These are phyloP conservation scores for Vitis labrusca DNA, from an alignment of 164 flowering plant species.

Conservation along the genomic window DNA sequence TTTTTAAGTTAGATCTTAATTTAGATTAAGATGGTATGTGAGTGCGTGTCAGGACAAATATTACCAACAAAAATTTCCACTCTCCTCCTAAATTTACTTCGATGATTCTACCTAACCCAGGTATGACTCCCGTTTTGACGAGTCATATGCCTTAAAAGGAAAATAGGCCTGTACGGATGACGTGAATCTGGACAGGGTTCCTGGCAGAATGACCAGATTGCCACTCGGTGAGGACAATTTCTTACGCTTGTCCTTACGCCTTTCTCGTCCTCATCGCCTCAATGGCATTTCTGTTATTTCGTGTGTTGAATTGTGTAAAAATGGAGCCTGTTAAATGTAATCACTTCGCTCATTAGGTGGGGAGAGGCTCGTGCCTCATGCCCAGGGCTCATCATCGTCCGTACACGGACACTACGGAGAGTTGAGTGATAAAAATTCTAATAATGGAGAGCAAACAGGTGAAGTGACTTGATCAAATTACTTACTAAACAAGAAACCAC, in stretches of 20 bases:
- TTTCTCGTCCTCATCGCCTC: slow-evolving; percentile 16
- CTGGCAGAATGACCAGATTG: slow-evolving; percentile 8
- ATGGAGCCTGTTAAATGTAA: no score
- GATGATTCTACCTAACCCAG: not conserved
- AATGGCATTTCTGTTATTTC: slow-evolving; percentile 5
- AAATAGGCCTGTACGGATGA: not conserved
- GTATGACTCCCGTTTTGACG: not conserved
- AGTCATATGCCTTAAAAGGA: not conserved
- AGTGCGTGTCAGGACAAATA: no score
- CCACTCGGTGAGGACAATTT: not conserved
- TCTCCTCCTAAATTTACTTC: no score
- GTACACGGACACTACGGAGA: no score
- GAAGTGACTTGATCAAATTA: no score
- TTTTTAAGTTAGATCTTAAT: no score
- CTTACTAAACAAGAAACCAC: slow-evolving; percentile 6
- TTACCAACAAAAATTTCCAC: not conserved
- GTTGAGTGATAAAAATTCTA: no score
- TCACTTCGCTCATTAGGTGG: no score
- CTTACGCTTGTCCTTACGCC: not conserved
- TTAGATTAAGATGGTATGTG: no score
- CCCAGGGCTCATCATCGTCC: no score
- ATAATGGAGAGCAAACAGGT: no score
- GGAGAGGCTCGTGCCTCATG: no score
- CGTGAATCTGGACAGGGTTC: not conserved
- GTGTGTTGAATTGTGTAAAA: not conserved